Conservation (phyloP, 345 rosid genomes). For the Mercurialis annua region DNA sequence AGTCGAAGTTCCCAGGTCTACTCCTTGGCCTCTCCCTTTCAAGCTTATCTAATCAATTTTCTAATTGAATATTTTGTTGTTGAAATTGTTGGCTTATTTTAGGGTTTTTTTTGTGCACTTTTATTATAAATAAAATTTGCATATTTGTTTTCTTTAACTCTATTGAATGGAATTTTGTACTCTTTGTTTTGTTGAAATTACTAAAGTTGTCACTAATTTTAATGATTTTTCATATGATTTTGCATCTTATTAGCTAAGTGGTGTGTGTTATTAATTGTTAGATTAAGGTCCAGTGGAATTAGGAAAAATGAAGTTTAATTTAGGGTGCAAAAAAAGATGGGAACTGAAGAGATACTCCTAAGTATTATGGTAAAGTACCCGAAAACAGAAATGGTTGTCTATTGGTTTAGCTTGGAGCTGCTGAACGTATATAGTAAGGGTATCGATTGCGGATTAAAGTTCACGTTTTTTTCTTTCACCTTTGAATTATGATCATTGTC, state of each 20-base stretch:
- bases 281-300: too few relatives aligned
- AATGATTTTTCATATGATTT: too few relatives aligned
- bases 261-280: too few relatives aligned
- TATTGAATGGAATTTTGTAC: neutral
- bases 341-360: neutral
- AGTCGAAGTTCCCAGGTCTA: conserved; percentile 92
- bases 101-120: neutral
- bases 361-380: neutral
- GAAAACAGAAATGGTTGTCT: neutral
- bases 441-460: too few relatives aligned
- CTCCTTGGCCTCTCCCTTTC: conserved; percentile 99
- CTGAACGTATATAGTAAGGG: neutral
- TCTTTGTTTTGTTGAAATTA: neutral
- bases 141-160: neutral
- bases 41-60: conserved; percentile 61
- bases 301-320: neutral
- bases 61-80: neutral
- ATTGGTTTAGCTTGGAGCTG: neutral
- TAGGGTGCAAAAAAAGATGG: neutral
- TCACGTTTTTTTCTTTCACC: too few relatives aligned
- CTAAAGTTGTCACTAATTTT: too few relatives aligned
- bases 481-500: too few relatives aligned
- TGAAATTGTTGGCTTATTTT: neutral
- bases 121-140: too few relatives aligned
- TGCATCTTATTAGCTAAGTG: too few relatives aligned